phyloP scores from a whole-genome alignment of 176 grass and related monocot genomes.

The Zoysia japonica region DNA sequence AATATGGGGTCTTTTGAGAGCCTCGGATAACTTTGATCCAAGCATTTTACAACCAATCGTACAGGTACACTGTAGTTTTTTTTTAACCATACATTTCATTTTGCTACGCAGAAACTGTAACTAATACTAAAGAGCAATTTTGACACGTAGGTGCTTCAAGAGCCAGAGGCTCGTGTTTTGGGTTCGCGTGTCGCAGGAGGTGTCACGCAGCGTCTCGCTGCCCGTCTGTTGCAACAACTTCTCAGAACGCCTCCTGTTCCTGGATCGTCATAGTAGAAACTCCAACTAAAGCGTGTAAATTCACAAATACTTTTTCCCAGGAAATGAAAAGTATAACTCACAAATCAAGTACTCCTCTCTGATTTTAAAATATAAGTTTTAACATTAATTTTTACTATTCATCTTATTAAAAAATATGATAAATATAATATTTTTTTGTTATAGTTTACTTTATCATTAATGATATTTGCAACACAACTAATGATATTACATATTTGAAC shows the following conservation, averaged over 20 bases:
- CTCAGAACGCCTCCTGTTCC: slow-evolving; percentile 48
- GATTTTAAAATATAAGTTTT: too few relatives aligned
- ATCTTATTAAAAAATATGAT: too few relatives aligned
- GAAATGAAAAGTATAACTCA: slow-evolving; percentile 40
- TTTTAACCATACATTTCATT: neutral
- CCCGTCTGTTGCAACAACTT: slow-evolving; percentile 80
- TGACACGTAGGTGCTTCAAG: slow-evolving; percentile 72
- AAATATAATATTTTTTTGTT: too few relatives aligned
- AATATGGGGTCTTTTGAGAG: slow-evolving; percentile 87
- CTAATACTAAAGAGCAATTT: slow-evolving; percentile 1
- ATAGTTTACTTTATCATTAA: too few relatives aligned
- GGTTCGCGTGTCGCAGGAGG: slow-evolving; percentile 81
- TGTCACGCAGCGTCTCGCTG: slow-evolving; percentile 79
- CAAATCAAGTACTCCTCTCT: slow-evolving; percentile 11
- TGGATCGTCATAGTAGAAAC: slow-evolving; percentile 40
- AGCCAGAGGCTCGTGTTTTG: slow-evolving; percentile 69
- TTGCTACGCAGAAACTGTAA: neutral
- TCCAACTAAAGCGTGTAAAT: slow-evolving; percentile 52
- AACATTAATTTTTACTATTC: too few relatives aligned
- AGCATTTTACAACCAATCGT: slow-evolving; percentile 87
- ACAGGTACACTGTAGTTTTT: slow-evolving; percentile 55
- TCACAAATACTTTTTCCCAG: slow-evolving; percentile 39
- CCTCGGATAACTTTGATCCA: slow-evolving; percentile 87
- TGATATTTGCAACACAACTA: too few relatives aligned
- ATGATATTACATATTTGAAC: too few relatives aligned